These are phyloP conservation scores for Tricholoma sp. DNA, from an alignment of 768 basidiomycete genomes.

Conservation along the genomic window DNA sequence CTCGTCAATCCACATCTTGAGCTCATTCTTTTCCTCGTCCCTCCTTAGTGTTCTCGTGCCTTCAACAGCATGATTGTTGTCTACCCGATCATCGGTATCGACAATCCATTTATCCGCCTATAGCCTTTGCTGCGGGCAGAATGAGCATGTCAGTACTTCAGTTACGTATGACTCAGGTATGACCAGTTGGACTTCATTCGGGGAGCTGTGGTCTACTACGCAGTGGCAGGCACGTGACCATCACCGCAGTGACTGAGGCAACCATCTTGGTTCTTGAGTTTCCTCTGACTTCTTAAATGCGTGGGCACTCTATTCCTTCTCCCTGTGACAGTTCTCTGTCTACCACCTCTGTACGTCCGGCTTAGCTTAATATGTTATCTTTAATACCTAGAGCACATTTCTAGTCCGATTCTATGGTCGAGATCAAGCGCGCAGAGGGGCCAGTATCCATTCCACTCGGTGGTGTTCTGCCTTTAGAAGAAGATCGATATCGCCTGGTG, in stretches of 20 bases:
- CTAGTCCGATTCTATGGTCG: conserved; percentile 67
- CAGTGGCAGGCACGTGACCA: background rate
- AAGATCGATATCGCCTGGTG: conserved; percentile 69
- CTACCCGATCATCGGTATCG: too few species aligned
- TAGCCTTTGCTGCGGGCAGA: background rate
- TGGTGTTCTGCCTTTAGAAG: conserved; percentile 25
- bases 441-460: conserved; percentile 14
- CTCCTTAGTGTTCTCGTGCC: background rate
- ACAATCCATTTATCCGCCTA: background rate
- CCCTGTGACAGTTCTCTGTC: conserved; percentile 44
- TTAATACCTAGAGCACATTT: background rate
- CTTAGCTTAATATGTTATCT: background rate
- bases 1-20: too few species aligned
- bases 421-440: conserved; percentile 50
- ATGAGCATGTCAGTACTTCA: too few species aligned
- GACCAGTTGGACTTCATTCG: background rate
- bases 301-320: conserved; percentile 20
- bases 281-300: conserved; percentile 14
- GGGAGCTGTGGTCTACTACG: background rate
- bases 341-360: conserved; percentile 38
- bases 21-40: too few species aligned
- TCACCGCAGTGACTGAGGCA: background rate
- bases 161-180: too few species aligned
- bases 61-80: background rate
- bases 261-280: background rate